phyloP scores from a whole-genome alignment of 2,329 filamentous ascomycete genomes.

The Fusarium tricinctum region DNA sequence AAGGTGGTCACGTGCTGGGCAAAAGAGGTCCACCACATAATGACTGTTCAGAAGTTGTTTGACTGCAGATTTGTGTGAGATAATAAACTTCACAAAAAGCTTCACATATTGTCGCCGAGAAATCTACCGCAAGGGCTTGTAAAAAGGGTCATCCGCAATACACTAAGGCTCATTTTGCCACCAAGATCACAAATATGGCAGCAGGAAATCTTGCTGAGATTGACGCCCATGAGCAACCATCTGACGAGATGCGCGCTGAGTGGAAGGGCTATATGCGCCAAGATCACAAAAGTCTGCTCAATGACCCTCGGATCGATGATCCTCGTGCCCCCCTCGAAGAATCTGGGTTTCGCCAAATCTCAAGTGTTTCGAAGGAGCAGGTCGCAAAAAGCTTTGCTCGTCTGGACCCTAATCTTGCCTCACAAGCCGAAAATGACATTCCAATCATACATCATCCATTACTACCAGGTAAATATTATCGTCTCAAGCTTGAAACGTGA shows the following conservation, averaged over 20 bases:
- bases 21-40: constrained; percentile 27
- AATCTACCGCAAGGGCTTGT: background rate
- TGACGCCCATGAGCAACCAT: constrained; percentile 84
- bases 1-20: constrained; percentile 25
- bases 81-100: background rate
- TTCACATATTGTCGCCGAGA: too few relatives aligned
- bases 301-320: constrained; percentile 71
- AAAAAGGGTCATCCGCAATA: background rate
- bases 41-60: constrained; percentile 1
- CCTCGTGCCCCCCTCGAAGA: constrained; percentile 56
- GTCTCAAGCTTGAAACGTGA: background rate
- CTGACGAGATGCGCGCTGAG: constrained; percentile 74
- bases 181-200: constrained; percentile 43
- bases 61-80: background rate
- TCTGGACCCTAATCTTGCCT: constrained; percentile 54
- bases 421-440: constrained; percentile 55
- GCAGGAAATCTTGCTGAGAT: constrained; percentile 59
- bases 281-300: constrained; percentile 64
- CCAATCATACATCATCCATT: constrained; percentile 74
- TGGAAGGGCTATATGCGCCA: constrained; percentile 83
- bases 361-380: constrained; percentile 59
- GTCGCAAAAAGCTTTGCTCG: constrained; percentile 61
- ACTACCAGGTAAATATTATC: constrained; percentile 71
- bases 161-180: background rate
- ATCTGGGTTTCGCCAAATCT: constrained; percentile 62